Percentiles rank a stretch among this genome's conserved stretches.
These are phyloP conservation scores for Moesziomyces globuligerus DNA, from an alignment of 1,284 basidiomycete species.

Conservation along the genomic window DNA sequence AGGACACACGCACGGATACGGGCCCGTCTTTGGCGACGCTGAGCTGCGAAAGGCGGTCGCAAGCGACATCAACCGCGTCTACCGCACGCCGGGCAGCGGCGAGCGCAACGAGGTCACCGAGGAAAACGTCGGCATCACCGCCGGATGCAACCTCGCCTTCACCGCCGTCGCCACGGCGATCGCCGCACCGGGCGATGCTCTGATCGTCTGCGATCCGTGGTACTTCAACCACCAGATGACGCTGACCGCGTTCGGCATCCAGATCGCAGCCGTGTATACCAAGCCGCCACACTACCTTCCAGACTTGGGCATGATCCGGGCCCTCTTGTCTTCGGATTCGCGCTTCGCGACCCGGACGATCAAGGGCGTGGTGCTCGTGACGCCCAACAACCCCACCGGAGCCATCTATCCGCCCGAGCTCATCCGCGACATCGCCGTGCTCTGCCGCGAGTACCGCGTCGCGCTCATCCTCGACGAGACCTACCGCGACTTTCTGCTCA, in stretches of 20 bases:
- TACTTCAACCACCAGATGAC: slow-evolving; percentile 72
- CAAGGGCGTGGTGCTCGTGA: slow-evolving; percentile 74
- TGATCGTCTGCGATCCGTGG: slow-evolving; percentile 82
- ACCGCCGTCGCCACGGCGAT: slow-evolving; percentile 75
- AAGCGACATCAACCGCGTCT: slow-evolving; percentile 75
- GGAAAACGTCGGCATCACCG: slow-evolving; percentile 70
- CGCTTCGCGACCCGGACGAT: slow-evolving; percentile 70
- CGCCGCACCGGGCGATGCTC: slow-evolving; percentile 77
- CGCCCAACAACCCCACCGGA: slow-evolving; percentile 76
- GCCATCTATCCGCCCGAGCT: slow-evolving; percentile 76
- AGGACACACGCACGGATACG: slow-evolving; percentile 72
- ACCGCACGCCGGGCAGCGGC: slow-evolving; percentile 70
- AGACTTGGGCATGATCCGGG: slow-evolving; percentile 71
- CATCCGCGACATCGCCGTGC: slow-evolving; percentile 74
- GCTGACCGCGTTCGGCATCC: slow-evolving; percentile 69
- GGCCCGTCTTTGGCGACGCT: slow-evolving; percentile 75
- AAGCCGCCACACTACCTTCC: slow-evolving; percentile 73
- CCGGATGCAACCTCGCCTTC: slow-evolving; percentile 79
- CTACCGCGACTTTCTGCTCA: slow-evolving; percentile 82
- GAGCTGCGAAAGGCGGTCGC: slow-evolving; percentile 74
- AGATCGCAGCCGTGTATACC: slow-evolving; percentile 75
- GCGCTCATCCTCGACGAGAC: slow-evolving; percentile 76
- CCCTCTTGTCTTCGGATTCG: slow-evolving; percentile 71
- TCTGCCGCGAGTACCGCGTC: slow-evolving; percentile 74
- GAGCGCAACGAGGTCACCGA: slow-evolving; percentile 65